Evolutionary conservation across 2,329 filamentous ascomycete genomes (phyloP), one percentile per base, ranked within the genome.

Genomic region (Sclerotinia sclerotiorum): DNA sequence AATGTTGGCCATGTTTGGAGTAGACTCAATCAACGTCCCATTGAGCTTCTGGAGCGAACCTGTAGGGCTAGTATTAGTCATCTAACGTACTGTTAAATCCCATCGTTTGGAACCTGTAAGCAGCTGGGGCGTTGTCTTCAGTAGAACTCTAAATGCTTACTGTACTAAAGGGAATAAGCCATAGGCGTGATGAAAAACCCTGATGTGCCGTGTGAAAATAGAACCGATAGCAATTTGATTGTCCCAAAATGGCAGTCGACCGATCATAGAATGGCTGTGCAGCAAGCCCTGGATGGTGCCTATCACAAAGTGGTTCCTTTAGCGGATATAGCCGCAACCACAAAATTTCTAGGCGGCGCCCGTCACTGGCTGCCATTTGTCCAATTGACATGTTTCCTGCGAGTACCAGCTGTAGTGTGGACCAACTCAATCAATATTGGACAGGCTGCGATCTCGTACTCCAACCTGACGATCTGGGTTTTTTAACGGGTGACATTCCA

Each of bases 291-390:
- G 48, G 39, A 67, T 62, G 56, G 35, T 66, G 51, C 32, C 56
- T 67, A 67, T 63, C 48, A 67, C 65, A 55, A 63, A 63, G 46
- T 54, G 27, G 24, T 54, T 52, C 27, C 65, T 44, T 44, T 29
- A 51, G 56, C 65, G 65, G 56, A 67, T 63, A 67, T 54, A 54
- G 48, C 65, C 65, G 65, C 57, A 52, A 67, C 57, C 56, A 67
- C 65, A 35, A 63, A 27, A 44, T 39, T 58, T 54, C 46, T 62
- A 35, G 56, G 65, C 65, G 56, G 65, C 65, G 54, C 42, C 24
- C 46, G 39, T 65, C 48, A 55, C 13, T 54, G 49, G 24, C 35
- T 65, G 27, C 62, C 62, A 65, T 65, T 65, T 56, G 62, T 65
- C 52, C 52, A 63, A 51, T 63, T 39, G 46, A 51, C 60, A 42